phyloP scores from a whole-genome alignment of 2,329 filamentous ascomycete genomes.

The Cryphonectria parasitica region DNA sequence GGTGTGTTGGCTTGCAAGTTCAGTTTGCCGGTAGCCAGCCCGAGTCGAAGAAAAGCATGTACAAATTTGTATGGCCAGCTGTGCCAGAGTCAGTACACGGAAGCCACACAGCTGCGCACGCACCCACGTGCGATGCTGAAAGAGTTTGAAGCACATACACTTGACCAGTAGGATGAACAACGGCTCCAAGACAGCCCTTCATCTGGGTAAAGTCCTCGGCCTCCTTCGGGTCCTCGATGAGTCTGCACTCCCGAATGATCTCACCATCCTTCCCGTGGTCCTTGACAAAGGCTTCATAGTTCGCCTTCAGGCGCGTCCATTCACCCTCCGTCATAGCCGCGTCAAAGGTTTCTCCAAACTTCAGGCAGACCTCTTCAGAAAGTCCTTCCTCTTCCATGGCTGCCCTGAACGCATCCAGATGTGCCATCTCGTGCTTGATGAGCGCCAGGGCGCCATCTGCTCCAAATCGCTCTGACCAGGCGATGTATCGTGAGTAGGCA shows the following conservation, averaged over 20 bases:
- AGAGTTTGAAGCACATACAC: slow-evolving; percentile 18
- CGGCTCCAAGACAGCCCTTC: slow-evolving; percentile 36
- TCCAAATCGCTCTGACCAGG: slow-evolving; percentile 37
- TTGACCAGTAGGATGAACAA: slow-evolving; percentile 36
- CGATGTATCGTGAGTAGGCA: slow-evolving; percentile 38
- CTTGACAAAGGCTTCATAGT: slow-evolving; percentile 35
- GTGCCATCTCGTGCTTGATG: slow-evolving; percentile 37
- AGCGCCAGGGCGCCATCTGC: slow-evolving; percentile 36
- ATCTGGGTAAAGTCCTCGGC: slow-evolving; percentile 39
- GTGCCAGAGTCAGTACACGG: neutral
- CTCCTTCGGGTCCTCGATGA: slow-evolving; percentile 32
- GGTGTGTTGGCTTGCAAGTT: slow-evolving; percentile 38
- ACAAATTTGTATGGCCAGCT: slow-evolving; percentile 31
- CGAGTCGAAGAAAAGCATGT: slow-evolving; percentile 27
- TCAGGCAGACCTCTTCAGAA: slow-evolving; percentile 36
- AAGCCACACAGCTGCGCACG: neutral
- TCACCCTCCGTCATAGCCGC: slow-evolving; percentile 39
- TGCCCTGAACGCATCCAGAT: slow-evolving; percentile 32
- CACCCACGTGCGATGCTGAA: no score
- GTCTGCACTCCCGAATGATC: slow-evolving; percentile 33
- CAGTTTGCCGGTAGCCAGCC: slow-evolving; percentile 26
- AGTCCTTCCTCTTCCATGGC: slow-evolving; percentile 31
- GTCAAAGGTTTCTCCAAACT: slow-evolving; percentile 39
- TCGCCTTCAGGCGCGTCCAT: slow-evolving; percentile 35
- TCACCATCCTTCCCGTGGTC: slow-evolving; percentile 37